phyloP scores from a whole-genome alignment of 2,329 filamentous ascomycete genomes.

The Penicillium sp. region DNA sequence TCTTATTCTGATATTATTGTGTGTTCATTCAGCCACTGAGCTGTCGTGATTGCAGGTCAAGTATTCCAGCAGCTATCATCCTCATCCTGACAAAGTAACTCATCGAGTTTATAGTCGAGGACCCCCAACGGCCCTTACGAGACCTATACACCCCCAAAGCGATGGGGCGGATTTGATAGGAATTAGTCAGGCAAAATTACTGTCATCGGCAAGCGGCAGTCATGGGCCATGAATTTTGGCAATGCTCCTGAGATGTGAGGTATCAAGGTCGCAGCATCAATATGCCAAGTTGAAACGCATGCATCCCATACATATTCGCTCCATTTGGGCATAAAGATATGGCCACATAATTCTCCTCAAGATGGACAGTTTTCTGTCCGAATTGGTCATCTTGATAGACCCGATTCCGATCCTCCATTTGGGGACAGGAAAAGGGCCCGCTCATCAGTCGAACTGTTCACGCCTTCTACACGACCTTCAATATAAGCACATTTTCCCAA shows the following conservation, averaged over 20 bases:
- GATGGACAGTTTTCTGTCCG: background rate
- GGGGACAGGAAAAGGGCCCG: background rate
- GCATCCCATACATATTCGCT: background rate
- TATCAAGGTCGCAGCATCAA: background rate
- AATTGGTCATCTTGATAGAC: background rate
- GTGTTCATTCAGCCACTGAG: background rate
- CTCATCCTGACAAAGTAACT: background rate
- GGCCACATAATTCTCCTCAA: background rate
- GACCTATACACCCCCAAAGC: background rate
- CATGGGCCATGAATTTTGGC: background rate
- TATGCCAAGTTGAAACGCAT: background rate
- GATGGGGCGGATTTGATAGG: background rate
- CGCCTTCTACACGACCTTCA: background rate
- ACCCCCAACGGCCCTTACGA: background rate
- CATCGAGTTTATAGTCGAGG: background rate
- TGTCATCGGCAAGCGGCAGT: background rate
- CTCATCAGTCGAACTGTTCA: background rate
- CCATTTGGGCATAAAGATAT: background rate
- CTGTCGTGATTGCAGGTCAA: background rate
- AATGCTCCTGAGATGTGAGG: no score
- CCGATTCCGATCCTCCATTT: background rate
- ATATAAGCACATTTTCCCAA: no score
- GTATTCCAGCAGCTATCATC: background rate
- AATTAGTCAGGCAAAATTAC: background rate
- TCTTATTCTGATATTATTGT: background rate